These are phyloP conservation scores for Mortierella claussenii DNA, from an alignment of 192 early-diverging fungal genomes.

Conservation along the genomic window DNA sequence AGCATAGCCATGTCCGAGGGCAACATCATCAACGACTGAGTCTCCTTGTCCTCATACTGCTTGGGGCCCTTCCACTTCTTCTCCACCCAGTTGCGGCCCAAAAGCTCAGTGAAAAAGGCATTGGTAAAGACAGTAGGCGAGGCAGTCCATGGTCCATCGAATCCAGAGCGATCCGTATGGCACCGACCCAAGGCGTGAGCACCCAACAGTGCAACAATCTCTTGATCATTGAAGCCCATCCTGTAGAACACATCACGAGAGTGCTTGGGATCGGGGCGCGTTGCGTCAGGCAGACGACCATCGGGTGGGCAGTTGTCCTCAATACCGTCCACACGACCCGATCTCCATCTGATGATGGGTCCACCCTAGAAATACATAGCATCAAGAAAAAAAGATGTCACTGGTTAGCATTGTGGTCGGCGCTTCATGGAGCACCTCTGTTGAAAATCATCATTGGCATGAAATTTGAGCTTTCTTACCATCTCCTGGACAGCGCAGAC, in stretches of 20 bases:
- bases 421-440: not conserved
- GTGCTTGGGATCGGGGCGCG: constrained; percentile 71
- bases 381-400: too few relatives aligned
- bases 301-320: constrained; percentile 69
- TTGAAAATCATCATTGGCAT: too few relatives aligned
- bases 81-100: constrained; percentile 85
- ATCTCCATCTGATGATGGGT: constrained; percentile 77
- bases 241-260: constrained; percentile 83
- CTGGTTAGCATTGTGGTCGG: too few relatives aligned
- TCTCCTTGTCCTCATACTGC: constrained; percentile 89
- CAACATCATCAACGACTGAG: constrained; percentile 72
- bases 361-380: constrained; percentile 62
- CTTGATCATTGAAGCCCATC: constrained; percentile 74
- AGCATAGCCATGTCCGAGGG: constrained; percentile 73
- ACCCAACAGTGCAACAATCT: constrained; percentile 85
- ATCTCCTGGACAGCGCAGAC: constrained; percentile 80
- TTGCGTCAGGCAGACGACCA: constrained; percentile 82
- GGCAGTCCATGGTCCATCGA: constrained; percentile 90
- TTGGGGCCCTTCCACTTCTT: constrained; percentile 82
- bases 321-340: constrained; percentile 67
- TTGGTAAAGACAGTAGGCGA: constrained; percentile 92
- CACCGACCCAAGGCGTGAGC: constrained; percentile 84
- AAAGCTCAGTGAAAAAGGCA: constrained; percentile 84
- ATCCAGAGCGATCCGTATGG: constrained; percentile 79
- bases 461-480: constrained; percentile 36